phyloP scores from a whole-genome alignment of 164 flowering plant species.

The Dillenia suffruticosa region DNA sequence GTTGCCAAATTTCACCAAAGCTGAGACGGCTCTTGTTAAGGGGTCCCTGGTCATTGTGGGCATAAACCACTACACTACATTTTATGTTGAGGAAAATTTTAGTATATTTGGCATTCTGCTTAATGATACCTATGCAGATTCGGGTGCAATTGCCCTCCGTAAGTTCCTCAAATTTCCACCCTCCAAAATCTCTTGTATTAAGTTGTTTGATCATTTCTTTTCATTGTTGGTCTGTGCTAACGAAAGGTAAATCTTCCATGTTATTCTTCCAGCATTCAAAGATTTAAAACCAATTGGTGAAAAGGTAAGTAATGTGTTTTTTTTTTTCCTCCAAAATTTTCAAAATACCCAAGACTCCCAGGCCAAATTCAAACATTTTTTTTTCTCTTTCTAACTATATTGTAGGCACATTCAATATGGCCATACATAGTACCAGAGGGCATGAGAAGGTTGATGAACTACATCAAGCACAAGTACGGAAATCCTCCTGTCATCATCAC shows the following conservation, averaged over 20 bases:
- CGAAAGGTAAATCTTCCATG: too few relatives aligned
- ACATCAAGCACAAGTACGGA: conserved; percentile 77
- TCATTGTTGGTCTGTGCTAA: too few relatives aligned
- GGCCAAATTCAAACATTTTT: too few relatives aligned
- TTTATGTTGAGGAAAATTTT: conserved; percentile 44
- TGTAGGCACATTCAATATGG: conserved; percentile 88
- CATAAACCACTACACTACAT: conserved; percentile 93
- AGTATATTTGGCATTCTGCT: conserved; percentile 40
- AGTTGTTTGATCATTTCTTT: too few relatives aligned
- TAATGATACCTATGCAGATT: conserved; percentile 65
- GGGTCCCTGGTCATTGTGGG: conserved; percentile 91
- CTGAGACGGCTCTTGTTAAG: conserved; percentile 51
- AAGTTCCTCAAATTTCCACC: conserved; percentile 21
- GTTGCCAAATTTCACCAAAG: conserved; percentile 58
- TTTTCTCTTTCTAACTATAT: not conserved
- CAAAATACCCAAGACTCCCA: too few relatives aligned
- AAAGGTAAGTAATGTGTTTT: conserved; percentile 33
- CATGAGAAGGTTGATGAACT: conserved; percentile 80
- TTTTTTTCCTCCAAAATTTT: too few relatives aligned
- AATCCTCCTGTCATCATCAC: conserved; percentile 79
- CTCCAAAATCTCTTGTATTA: too few relatives aligned
- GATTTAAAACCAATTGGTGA: conserved; percentile 56
- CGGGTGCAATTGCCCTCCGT: conserved; percentile 77
- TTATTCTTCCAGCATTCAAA: conserved; percentile 49
- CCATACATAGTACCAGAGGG: conserved; percentile 83